phyloP scores from a whole-genome alignment of 345 rosid species.

The Balakata baccata region DNA sequence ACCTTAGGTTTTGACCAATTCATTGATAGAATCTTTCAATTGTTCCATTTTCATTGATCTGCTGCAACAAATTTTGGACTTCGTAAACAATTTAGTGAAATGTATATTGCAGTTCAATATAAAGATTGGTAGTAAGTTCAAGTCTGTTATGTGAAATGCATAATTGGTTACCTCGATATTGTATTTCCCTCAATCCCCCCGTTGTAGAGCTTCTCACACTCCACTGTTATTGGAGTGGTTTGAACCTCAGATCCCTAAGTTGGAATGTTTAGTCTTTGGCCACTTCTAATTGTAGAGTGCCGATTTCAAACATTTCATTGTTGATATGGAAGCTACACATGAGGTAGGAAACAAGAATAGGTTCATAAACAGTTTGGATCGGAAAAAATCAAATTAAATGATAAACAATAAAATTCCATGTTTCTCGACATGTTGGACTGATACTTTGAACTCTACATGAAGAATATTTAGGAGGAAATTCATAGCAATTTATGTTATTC shows the following conservation, averaged over 20 bases:
- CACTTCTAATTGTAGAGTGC: too few relatives aligned
- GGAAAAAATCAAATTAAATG: not conserved
- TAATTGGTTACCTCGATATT: not conserved
- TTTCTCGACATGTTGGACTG: not conserved
- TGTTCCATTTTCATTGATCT: not conserved
- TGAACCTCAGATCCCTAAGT: not conserved
- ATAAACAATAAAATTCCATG: not conserved
- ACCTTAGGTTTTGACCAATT: not conserved
- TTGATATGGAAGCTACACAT: not conserved
- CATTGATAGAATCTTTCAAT: not conserved
- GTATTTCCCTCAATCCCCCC: not conserved
- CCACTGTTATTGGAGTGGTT: not conserved
- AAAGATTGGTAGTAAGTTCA: not conserved
- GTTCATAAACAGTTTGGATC: not conserved
- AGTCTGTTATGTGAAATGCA: not conserved
- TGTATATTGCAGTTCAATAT: too few relatives aligned
- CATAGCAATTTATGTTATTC: not conserved
- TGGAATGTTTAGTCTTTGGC: not conserved
- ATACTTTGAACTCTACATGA: not conserved
- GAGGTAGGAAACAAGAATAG: too few relatives aligned
- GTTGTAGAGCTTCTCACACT: not conserved
- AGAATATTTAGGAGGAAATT: not conserved
- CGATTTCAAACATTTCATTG: too few relatives aligned
- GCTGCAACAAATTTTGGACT: not conserved
- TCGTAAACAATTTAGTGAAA: not conserved